Evolutionary conservation across 306 rosid genomes (phyloP).

Genomic region (Pyrus communis): DNA sequence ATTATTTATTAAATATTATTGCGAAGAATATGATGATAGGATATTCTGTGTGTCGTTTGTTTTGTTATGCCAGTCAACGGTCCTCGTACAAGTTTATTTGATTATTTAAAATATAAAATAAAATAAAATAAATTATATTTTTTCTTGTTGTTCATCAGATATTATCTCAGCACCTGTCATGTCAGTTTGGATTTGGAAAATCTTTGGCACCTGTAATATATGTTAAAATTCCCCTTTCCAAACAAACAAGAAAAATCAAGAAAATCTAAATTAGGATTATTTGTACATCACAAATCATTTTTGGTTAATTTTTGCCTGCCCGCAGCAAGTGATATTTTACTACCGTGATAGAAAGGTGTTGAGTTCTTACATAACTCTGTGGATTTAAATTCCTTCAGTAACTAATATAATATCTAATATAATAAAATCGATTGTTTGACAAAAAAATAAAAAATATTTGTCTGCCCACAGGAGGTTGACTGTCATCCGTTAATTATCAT

Average conservation of each 20-base stretch:
- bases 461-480: too few relatives aligned
- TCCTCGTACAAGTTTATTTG: background rate
- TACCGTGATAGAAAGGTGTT: accelerated
- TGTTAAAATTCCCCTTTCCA: too few relatives aligned
- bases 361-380: accelerated
- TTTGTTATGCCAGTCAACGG: background rate
- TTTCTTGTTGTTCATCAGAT: background rate
- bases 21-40: background rate
- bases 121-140: too few relatives aligned
- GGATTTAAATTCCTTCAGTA: accelerated
- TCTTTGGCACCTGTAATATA: background rate
- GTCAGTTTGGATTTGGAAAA: background rate
- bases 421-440: too few relatives aligned
- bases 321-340: too few relatives aligned
- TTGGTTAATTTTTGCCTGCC: background rate
- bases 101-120: too few relatives aligned
- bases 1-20: background rate
- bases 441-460: too few relatives aligned
- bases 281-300: background rate
- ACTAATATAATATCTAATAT: too few relatives aligned
- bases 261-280: too few relatives aligned
- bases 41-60: slow-evolving; percentile 5
- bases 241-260: too few relatives aligned
- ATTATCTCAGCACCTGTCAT: background rate
- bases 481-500: too few relatives aligned